Percentiles rank a stretch among this genome's conserved stretches.
phyloP scores from a whole-genome alignment of 352 stramenopile genomes.

The Blastocystis sp. region DNA sequence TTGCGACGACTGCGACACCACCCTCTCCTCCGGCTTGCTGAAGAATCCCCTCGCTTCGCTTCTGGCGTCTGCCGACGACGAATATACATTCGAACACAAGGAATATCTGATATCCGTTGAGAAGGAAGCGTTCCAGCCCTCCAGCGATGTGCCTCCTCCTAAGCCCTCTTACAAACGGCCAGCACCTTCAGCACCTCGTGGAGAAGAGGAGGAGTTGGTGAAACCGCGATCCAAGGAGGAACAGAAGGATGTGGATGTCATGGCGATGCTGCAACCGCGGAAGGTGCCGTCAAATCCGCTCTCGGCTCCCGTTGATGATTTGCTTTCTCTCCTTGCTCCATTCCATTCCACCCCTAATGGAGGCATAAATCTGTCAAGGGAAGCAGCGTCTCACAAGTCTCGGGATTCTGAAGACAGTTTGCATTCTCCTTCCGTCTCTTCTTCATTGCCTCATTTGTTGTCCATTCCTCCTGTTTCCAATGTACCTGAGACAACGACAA shows the following conservation, averaged over 20 bases:
- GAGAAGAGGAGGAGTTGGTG: slow-evolving; percentile 8
- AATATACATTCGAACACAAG: slow-evolving; percentile 26
- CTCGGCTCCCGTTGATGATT: neutral
- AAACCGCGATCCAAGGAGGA: neutral
- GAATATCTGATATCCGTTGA: slow-evolving; percentile 60
- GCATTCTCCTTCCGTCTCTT: too few species aligned
- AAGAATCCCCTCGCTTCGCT: neutral
- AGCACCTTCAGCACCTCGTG: neutral
- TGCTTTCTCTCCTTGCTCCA: neutral
- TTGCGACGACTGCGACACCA: neutral
- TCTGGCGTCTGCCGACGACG: neutral
- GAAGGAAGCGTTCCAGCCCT: neutral
- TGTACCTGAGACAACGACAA: neutral
- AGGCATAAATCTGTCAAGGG: too few species aligned
- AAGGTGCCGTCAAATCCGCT: neutral
- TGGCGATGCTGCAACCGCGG: neutral
- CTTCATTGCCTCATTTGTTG: neutral
- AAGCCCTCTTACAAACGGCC: neutral
- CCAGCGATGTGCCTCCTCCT: neutral
- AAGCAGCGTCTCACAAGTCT: too few species aligned
- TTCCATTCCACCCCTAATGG: neutral
- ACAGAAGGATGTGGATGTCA: neutral
- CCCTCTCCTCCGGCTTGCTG: neutral
- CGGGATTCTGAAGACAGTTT: too few species aligned
- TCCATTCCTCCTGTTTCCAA: neutral